These are phyloP conservation scores for Pseudocercospora cruenta DNA, from an alignment of 2,329 filamentous ascomycete species.

Conservation along the genomic window DNA sequence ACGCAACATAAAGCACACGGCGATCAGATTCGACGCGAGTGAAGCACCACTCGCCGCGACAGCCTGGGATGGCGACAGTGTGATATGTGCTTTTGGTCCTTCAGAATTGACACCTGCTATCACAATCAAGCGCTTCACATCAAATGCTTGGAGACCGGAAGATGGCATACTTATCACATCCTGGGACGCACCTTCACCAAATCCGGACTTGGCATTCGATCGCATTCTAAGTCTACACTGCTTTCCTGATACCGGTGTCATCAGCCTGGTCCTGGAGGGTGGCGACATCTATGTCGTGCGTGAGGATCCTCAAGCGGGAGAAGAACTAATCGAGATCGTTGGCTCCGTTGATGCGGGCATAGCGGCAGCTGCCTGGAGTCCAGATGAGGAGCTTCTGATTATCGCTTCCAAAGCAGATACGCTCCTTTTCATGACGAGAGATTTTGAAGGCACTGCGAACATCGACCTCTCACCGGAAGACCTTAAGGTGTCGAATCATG, in stretches of 20 bases:
- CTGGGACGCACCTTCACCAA: slow-evolving; percentile 85
- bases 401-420: slow-evolving; percentile 80
- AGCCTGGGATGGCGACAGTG: slow-evolving; percentile 82
- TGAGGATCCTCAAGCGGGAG: slow-evolving; percentile 67
- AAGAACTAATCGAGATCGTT: slow-evolving; percentile 89
- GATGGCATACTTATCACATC: slow-evolving; percentile 66
- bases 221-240: slow-evolving; percentile 78
- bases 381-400: slow-evolving; percentile 87
- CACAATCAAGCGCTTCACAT: slow-evolving; percentile 65
- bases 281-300: slow-evolving; percentile 88
- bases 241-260: slow-evolving; percentile 76
- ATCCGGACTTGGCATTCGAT: slow-evolving; percentile 75
- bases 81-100: slow-evolving; percentile 85
- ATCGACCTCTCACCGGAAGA: slow-evolving; percentile 70
- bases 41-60: slow-evolving; percentile 70
- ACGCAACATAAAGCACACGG: slow-evolving; percentile 72
- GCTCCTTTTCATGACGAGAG: slow-evolving; percentile 87
- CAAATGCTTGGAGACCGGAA: slow-evolving; percentile 45
- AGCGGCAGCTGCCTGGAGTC: slow-evolving; percentile 86
- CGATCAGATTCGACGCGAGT: slow-evolving; percentile 58
- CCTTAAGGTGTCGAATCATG: slow-evolving; percentile 88
- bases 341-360: slow-evolving; percentile 94
- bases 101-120: slow-evolving; percentile 69
- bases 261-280: slow-evolving; percentile 82
- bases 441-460: slow-evolving; percentile 82